These are phyloP conservation scores for Phialophora verrucosa DNA, from an alignment of 2,329 filamentous ascomycete genomes.

Conservation along the genomic window DNA sequence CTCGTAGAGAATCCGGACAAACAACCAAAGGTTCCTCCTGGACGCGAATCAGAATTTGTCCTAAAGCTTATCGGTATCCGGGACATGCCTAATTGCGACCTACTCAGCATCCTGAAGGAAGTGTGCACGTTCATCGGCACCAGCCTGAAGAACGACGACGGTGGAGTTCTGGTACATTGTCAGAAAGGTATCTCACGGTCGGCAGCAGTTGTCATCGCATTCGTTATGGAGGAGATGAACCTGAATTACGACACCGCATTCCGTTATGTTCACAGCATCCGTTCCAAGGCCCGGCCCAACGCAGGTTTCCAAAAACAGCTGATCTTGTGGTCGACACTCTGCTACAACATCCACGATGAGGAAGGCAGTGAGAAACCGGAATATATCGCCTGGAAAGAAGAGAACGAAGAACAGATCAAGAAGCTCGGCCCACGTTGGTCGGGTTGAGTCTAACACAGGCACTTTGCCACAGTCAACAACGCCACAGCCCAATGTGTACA, in stretches of 20 bases:
- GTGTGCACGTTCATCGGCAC: conserved; percentile 31
- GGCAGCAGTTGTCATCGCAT: conserved; percentile 31
- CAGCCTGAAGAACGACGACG: conserved; percentile 27
- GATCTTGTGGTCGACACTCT: conserved; percentile 28
- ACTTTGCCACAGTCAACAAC: neutral
- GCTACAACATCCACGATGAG: conserved; percentile 28
- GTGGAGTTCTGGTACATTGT: conserved; percentile 37
- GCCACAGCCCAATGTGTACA: neutral
- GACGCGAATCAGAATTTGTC: conserved; percentile 32
- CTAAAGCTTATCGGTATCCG: conserved; percentile 32
- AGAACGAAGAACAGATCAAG: conserved; percentile 29
- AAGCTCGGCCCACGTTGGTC: conserved; percentile 5
- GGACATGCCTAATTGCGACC: conserved; percentile 24
- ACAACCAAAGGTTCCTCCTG: conserved; percentile 27
- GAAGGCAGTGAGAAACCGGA: conserved; percentile 29
- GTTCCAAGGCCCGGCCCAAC: conserved; percentile 33
- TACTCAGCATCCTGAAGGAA: conserved; percentile 29
- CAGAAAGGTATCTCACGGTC: conserved; percentile 37
- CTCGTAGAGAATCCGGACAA: conserved; percentile 25
- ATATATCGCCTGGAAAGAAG: conserved; percentile 28
- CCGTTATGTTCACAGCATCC: conserved; percentile 25
- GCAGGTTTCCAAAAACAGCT: conserved; percentile 32
- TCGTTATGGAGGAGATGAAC: conserved; percentile 34
- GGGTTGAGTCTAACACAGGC: neutral
- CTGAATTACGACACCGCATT: conserved; percentile 33